Base-by-base conservation (phyloP, 2,329 filamentous ascomycete species). In the Paraphaeosphaeria minitans region DNA sequence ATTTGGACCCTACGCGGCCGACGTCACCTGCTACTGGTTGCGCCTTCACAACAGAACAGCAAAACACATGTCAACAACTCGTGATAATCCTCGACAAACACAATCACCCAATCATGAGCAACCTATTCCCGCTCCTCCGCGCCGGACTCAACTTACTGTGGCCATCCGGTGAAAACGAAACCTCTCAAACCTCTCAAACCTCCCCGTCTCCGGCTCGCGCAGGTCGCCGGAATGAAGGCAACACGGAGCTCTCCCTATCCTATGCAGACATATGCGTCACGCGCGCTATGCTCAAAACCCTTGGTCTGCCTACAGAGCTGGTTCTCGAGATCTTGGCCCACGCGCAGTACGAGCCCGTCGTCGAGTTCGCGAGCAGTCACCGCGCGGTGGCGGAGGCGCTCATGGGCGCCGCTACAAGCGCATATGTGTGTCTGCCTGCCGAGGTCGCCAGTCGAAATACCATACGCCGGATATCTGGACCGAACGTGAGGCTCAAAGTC, bases 271-370 rank as follows among this genome's bases (percentile, higher is more conserved):
- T 75, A 3, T 61, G 64, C 48, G 58, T 59, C 27, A 63, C 60
- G 6, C 67, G 73, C 21, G 65, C 63, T 0, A 56, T 69, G 5
- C 65, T 75, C 21, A 63, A 66, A 19, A 27, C 56, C 1, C 56
- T 68, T 7, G 59, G 61, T 8, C 62, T 75, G 4, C 73, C 73
- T 8, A 72, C 66, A 3, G 73, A 75, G 31, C 63, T 75, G 16
- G 67, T 69, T 2, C 67, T 75, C 8, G 53, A 66, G 2, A 68
- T 75, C 19, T 59, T 75, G 2, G 66, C 73, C 1, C 41, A 56
- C 31, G 70, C 73, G 10, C 41, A 67, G 5, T 75, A 75, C 55
- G 73, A 68, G 66, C 67, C 63, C 0, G 42, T 39, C 13, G 56
- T 63, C 4, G 37, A 58, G 3, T 64, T 61, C 52, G 10, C 33